These are phyloP conservation scores for Trichoderma simmonsii DNA, from an alignment of 2,329 filamentous ascomycete genomes.

Conservation along the genomic window DNA sequence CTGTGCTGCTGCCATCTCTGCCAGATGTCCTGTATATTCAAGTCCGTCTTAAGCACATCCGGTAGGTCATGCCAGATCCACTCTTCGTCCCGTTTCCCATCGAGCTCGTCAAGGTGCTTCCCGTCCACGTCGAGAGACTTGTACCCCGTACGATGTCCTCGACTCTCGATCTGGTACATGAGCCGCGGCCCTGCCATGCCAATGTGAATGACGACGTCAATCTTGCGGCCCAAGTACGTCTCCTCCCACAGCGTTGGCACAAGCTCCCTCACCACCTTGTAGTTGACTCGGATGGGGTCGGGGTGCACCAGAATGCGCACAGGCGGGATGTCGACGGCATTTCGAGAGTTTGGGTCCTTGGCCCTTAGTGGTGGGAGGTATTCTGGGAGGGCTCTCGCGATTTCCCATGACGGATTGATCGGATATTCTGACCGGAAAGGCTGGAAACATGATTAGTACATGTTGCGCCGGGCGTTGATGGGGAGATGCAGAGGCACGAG, in stretches of 20 bases:
- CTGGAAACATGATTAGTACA: conserved; percentile 40
- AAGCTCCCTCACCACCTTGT: conserved; percentile 60
- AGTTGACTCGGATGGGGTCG: conserved; percentile 66
- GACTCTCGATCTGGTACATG: conserved; percentile 67
- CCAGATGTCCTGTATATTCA: conserved; percentile 58
- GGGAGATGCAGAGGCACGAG: neutral
- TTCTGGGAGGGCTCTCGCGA: conserved; percentile 65
- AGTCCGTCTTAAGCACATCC: conserved; percentile 52
- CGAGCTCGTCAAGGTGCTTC: conserved; percentile 49
- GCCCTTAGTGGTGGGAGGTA: conserved; percentile 53
- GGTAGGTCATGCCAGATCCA: conserved; percentile 57
- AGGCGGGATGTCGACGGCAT: conserved; percentile 35
- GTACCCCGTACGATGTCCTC: conserved; percentile 71
- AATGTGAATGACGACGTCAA: conserved; percentile 72
- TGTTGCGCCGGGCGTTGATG: neutral
- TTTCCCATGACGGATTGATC: conserved; percentile 78
- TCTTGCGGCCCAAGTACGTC: conserved; percentile 29
- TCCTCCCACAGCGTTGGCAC: conserved; percentile 61
- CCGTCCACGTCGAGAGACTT: conserved; percentile 67
- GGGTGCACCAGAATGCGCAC: conserved; percentile 65
- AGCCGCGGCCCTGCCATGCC: conserved; percentile 69
- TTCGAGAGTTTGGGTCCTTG: conserved; percentile 37
- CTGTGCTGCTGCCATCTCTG: conserved; percentile 51
- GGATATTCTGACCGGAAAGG: conserved; percentile 71
- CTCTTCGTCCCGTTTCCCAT: conserved; percentile 44